Conservation (phyloP, 2,329 filamentous ascomycete species). For the Chaetomiaceae sp. region DNA sequence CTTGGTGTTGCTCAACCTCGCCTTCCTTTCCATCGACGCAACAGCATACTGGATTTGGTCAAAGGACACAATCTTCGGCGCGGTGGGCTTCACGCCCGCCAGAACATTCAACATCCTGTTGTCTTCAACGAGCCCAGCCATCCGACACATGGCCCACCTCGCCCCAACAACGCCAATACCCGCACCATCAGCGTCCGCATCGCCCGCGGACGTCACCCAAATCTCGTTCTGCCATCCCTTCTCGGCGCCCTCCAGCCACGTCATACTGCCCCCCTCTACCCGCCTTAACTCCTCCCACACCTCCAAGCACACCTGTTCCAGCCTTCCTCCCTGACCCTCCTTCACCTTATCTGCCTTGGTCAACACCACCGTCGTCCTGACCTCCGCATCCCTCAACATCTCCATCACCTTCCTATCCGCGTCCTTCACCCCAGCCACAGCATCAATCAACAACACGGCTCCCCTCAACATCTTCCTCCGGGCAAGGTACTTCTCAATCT, state of each 20-base stretch:
- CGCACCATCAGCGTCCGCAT: slow-evolving; percentile 28
- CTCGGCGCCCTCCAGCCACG: slow-evolving; percentile 22
- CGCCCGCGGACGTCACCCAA: slow-evolving; percentile 34
- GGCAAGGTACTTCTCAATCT: slow-evolving; percentile 49
- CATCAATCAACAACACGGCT: slow-evolving; percentile 51
- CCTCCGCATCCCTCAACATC: slow-evolving; percentile 42
- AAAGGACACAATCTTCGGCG: slow-evolving; percentile 31
- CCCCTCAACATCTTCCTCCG: slow-evolving; percentile 46
- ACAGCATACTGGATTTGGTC: slow-evolving; percentile 31
- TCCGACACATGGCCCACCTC: slow-evolving; percentile 32
- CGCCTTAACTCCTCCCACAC: slow-evolving; percentile 32
- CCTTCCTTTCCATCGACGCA: neutral
- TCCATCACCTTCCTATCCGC: slow-evolving; percentile 46
- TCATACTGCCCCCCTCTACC: slow-evolving; percentile 23
- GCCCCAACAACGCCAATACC: slow-evolving; percentile 34
- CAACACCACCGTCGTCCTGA: slow-evolving; percentile 47
- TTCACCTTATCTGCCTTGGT: slow-evolving; percentile 54
- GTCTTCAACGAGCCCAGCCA: slow-evolving; percentile 32
- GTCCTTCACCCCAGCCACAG: slow-evolving; percentile 47
- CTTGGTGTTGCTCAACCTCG: neutral
- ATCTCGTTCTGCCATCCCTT: slow-evolving; percentile 33
- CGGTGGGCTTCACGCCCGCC: neutral
- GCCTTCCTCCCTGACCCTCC: slow-evolving; percentile 3
- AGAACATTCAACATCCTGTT: slow-evolving; percentile 11
- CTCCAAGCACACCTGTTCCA: slow-evolving; percentile 26